phyloP scores from a whole-genome alignment of 2,329 filamentous ascomycete species.

The Simplicillium aogashimaense region DNA sequence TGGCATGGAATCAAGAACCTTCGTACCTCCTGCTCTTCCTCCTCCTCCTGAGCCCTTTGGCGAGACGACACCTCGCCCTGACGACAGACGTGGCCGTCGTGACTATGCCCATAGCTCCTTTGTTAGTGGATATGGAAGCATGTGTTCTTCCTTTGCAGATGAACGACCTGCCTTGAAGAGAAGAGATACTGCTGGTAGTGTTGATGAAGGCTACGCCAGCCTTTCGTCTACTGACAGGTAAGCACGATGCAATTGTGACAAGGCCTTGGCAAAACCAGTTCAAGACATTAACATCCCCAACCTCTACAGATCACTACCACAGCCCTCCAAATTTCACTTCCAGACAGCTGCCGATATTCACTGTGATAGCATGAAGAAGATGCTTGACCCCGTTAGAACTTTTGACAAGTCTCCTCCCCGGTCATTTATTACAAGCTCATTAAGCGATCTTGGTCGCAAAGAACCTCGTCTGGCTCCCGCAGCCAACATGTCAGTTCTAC shows the following conservation, averaged over 20 bases:
- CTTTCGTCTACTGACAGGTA: conserved; percentile 29
- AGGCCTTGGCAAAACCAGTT: background rate
- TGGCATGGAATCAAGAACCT: conserved; percentile 19
- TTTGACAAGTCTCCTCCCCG: conserved; percentile 36
- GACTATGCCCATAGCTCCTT: conserved; percentile 15
- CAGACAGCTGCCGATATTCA: conserved; percentile 35
- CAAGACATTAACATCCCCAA: conserved; percentile 1
- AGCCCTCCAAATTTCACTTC: conserved; percentile 32
- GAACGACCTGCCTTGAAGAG: conserved; percentile 23
- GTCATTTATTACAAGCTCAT: conserved; percentile 31
- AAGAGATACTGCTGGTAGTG: conserved; percentile 16
- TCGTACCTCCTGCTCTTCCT: conserved; percentile 34
- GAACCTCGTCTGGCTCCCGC: conserved; percentile 30
- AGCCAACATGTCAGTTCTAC: conserved; percentile 32
- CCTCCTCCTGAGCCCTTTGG: conserved; percentile 29
- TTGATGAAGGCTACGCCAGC: conserved; percentile 34
- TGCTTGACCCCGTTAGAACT: conserved; percentile 37
- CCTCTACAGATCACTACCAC: conserved; percentile 26
- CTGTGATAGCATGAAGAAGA: conserved; percentile 42
- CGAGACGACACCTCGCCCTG: conserved; percentile 18
- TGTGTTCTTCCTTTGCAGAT: conserved; percentile 22
- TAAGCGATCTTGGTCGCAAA: conserved; percentile 27
- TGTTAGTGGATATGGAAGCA: conserved; percentile 29
- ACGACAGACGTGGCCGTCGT: conserved; percentile 20
- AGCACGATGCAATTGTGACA: conserved; percentile 1